These are phyloP conservation scores for Leccinum boreale DNA, from an alignment of 768 basidiomycete species.

Conservation along the genomic window DNA sequence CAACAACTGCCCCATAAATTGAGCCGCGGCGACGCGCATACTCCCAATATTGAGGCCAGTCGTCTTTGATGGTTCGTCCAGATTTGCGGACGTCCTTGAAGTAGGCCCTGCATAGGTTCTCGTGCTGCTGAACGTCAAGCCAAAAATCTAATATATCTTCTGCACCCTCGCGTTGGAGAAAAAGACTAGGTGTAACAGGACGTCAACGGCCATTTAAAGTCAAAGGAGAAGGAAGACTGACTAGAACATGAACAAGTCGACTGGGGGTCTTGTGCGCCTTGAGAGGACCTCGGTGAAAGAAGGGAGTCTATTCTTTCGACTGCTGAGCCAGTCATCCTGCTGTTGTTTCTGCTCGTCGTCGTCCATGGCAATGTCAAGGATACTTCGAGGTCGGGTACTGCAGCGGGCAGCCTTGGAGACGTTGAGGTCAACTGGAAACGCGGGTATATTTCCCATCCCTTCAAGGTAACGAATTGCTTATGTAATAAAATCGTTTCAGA, in stretches of 20 bases:
- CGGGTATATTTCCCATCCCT: constrained; percentile 4
- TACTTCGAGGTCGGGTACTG: constrained; percentile 6
- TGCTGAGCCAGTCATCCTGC: constrained; percentile 73
- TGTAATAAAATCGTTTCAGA: constrained; percentile 17
- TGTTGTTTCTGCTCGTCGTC: constrained; percentile 50
- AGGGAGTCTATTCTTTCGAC: constrained; percentile 74
- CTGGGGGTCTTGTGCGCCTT: constrained; percentile 86
- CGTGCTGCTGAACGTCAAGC: constrained; percentile 99
- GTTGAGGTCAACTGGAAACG: constrained; percentile 18
- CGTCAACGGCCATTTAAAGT: constrained; percentile 3
- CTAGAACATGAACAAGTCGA: constrained; percentile 99
- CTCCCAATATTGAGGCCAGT: constrained; percentile 99
- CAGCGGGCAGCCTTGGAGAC: constrained; percentile 17
- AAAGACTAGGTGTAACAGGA: constrained; percentile 55
- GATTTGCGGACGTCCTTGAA: constrained; percentile 99
- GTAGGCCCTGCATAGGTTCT: constrained; percentile 97
- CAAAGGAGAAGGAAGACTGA: constrained; percentile 42
- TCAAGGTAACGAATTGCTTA: constrained; percentile 19
- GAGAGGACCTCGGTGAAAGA: constrained; percentile 90
- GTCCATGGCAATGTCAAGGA: constrained; percentile 37
- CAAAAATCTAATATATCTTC: constrained; percentile 98
- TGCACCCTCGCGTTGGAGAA: constrained; percentile 91
- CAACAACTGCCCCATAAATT: constrained; percentile 89
- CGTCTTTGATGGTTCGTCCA: constrained; percentile 87
- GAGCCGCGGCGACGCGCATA: constrained; percentile 90